A percentile compares a stretch with the other conserved stretches of the same genome.
Evolutionary conservation across 176 grass and related monocot species (phyloP).

Genomic region (Echinochloa phyllopogon): DNA sequence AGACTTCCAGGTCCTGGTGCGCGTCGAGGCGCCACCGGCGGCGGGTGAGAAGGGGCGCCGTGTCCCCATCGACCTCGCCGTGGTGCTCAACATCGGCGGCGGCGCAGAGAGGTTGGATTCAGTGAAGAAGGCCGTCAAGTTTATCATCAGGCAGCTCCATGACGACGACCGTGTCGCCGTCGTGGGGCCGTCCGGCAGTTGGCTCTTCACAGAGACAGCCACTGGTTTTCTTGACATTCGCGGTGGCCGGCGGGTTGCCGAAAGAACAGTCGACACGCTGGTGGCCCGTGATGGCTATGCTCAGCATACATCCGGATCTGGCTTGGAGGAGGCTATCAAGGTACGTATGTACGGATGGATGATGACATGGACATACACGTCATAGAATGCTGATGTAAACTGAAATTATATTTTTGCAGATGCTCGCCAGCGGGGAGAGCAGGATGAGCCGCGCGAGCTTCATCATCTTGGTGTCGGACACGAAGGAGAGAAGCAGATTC

Average conservation of each 20-base stretch:
- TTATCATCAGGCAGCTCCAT: background rate
- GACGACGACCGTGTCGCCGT: background rate
- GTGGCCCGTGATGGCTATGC: background rate
- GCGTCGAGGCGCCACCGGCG: background rate
- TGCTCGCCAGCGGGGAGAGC: background rate
- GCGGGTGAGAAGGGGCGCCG: background rate
- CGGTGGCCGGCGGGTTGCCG: background rate
- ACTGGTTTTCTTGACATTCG: background rate
- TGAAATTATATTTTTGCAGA: background rate
- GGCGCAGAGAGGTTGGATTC: background rate
- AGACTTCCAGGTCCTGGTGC: background rate
- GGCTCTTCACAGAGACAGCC: background rate
- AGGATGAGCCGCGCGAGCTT: background rate
- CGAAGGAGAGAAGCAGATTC: background rate
- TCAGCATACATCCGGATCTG: background rate
- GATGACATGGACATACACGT: too few relatives aligned
- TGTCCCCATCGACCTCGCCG: slow-evolving; percentile 11
- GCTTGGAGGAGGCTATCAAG: background rate
- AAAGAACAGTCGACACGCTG: background rate
- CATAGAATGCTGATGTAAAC: background rate
- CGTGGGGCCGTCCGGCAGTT: background rate
- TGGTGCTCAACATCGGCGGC: background rate
- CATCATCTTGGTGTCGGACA: slow-evolving; percentile 16
- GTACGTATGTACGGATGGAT: background rate
- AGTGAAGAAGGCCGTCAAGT: background rate